Evolutionary conservation across 352 stramenopile genomes (phyloP).

Genomic region (Phytophthora europaea): DNA sequence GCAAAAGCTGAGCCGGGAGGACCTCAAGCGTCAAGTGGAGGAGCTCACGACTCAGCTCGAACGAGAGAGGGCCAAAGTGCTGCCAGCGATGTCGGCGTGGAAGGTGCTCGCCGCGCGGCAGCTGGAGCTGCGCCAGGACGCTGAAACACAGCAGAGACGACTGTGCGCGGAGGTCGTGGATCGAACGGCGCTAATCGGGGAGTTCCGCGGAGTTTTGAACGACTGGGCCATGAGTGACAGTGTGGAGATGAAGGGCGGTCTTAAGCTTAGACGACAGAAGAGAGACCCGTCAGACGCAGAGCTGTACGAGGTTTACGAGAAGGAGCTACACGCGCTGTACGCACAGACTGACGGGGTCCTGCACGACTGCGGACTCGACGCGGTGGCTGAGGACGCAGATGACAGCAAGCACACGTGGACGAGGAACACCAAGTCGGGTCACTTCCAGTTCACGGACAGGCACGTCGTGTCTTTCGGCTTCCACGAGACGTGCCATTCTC

Average conservation of each 20-base stretch:
- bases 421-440: not conserved
- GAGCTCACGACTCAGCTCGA: slow-evolving; percentile 26
- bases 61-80: not conserved
- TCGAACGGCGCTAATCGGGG: slow-evolving; percentile 8
- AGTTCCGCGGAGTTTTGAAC: slow-evolving; percentile 5
- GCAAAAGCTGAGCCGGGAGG: slow-evolving; percentile 24
- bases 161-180: slow-evolving; percentile 9
- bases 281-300: slow-evolving; percentile 5
- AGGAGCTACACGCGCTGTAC: slow-evolving; percentile 4
- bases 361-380: slow-evolving; percentile 6
- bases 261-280: not conserved
- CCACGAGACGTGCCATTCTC: slow-evolving; percentile 1
- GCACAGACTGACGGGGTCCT: slow-evolving; percentile 11
- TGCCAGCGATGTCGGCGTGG: not conserved
- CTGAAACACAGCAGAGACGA: slow-evolving; percentile 9
- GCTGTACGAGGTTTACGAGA: slow-evolving; percentile 3
- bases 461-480: slow-evolving; percentile 17
- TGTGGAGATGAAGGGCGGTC: not conserved
- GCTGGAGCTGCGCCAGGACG: slow-evolving; percentile 6
- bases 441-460: slow-evolving; percentile 12
- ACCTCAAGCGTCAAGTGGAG: slow-evolving; percentile 9
- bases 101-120: slow-evolving; percentile 13
- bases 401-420: slow-evolving; percentile 10
- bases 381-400: not conserved
- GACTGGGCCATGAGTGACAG: not conserved